phyloP scores from a whole-genome alignment of 2,329 filamentous ascomycete genomes.

The Colletotrichum eleusines region DNA sequence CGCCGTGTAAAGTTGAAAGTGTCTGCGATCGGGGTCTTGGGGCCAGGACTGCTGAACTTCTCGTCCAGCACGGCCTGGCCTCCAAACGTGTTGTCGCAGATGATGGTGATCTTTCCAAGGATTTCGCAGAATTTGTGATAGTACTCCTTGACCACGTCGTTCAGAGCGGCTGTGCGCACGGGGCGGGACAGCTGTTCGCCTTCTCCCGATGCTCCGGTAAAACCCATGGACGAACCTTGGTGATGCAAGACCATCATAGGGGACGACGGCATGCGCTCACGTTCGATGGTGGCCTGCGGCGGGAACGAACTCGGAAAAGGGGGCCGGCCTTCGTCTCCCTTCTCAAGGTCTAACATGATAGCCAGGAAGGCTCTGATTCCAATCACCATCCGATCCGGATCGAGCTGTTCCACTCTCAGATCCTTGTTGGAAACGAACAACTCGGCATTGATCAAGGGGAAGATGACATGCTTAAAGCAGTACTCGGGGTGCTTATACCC shows the following conservation, averaged over 20 bases:
- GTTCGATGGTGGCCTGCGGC: constrained; percentile 55
- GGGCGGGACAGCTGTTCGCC: constrained; percentile 77
- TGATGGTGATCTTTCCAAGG: constrained; percentile 92
- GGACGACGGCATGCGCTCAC: constrained; percentile 63
- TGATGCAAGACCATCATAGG: constrained; percentile 60
- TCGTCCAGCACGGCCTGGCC: constrained; percentile 96
- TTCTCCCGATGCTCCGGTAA: constrained; percentile 48
- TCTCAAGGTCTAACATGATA: constrained; percentile 93
- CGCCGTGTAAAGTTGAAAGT: constrained; percentile 90
- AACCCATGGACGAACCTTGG: not conserved
- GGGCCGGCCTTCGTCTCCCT: constrained; percentile 79
- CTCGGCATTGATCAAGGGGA: constrained; percentile 93
- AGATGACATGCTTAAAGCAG: constrained; percentile 93
- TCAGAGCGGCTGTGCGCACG: constrained; percentile 72
- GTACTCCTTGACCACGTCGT: constrained; percentile 83
- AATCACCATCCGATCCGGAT: constrained; percentile 97
- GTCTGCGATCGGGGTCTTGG: constrained; percentile 95
- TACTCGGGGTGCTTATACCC: constrained; percentile 94
- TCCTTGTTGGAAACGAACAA: constrained; percentile 83
- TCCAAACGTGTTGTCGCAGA: constrained; percentile 97
- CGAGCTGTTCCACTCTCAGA: constrained; percentile 88
- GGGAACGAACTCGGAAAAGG: constrained; percentile 82
- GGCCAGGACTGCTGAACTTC: constrained; percentile 87
- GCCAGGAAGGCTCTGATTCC: constrained; percentile 94
- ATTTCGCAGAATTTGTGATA: constrained; percentile 95